phyloP scores from a whole-genome alignment of 108 stramenopile genomes.

The Fragilaria radians region DNA sequence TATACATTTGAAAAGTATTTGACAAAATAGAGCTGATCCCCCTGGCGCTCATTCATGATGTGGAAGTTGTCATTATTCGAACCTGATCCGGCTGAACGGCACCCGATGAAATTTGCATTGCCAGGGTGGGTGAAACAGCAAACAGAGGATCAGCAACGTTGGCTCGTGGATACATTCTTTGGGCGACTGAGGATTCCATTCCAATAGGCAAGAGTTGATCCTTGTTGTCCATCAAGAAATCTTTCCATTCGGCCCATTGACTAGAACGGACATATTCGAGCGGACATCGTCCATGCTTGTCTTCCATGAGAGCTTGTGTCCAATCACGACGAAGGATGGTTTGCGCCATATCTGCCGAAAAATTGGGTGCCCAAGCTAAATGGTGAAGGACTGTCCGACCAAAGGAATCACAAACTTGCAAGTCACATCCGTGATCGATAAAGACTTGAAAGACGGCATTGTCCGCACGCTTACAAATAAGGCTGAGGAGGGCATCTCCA shows the following conservation, averaged over 20 bases:
- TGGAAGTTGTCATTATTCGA: neutral
- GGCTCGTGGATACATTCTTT: neutral
- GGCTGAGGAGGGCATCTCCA: slow-evolving; percentile 74
- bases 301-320: slow-evolving; percentile 52
- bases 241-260: slow-evolving; percentile 57
- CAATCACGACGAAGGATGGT: slow-evolving; percentile 44
- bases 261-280: slow-evolving; percentile 68
- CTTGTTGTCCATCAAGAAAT: slow-evolving; percentile 42
- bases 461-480: slow-evolving; percentile 70
- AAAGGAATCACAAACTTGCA: slow-evolving; percentile 49
- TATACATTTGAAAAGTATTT: too few relatives aligned
- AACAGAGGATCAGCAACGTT: neutral
- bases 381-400: slow-evolving; percentile 51
- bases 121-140: neutral
- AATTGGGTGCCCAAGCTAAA: slow-evolving; percentile 34
- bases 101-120: neutral
- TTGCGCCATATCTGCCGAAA: slow-evolving; percentile 22
- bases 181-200: neutral
- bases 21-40: too few relatives aligned
- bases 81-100: neutral
- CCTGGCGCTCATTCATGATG: too few relatives aligned
- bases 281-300: slow-evolving; percentile 69
- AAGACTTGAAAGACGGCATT: slow-evolving; percentile 38
- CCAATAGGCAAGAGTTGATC: slow-evolving; percentile 49
- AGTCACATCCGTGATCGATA: slow-evolving; percentile 42